phyloP scores from a whole-genome alignment of 371 early-diverging fungal species.

The Synchytrium microbalum region DNA sequence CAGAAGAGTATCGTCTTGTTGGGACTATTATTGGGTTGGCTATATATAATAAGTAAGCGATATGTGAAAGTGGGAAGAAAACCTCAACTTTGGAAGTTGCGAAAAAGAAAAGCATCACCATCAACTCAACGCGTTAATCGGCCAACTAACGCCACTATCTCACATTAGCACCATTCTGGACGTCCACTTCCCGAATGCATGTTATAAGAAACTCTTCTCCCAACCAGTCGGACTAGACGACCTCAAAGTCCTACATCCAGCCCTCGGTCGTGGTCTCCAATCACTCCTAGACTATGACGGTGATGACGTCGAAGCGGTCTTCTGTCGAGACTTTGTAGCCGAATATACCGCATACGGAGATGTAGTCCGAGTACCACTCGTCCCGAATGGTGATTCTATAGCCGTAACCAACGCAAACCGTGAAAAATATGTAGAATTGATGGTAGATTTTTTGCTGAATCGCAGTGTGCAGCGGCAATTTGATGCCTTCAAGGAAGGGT shows the following conservation, averaged over 20 bases:
- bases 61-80: too few species aligned
- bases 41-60: conserved; percentile 69
- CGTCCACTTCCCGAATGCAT: conserved; percentile 79
- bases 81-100: too few species aligned
- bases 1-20: conserved; percentile 77
- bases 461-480: conserved; percentile 70
- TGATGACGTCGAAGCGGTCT: conserved; percentile 47
- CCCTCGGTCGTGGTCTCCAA: conserved; percentile 56
- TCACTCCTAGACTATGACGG: conserved; percentile 47
- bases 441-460: conserved; percentile 71
- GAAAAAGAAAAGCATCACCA: background rate
- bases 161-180: conserved; percentile 65
- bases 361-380: conserved; percentile 54
- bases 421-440: conserved; percentile 71
- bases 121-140: background rate
- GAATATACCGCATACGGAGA: conserved; percentile 72
- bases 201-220: conserved; percentile 88
- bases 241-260: conserved; percentile 44
- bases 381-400: conserved; percentile 60
- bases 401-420: conserved; percentile 69
- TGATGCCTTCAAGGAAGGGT: conserved; percentile 81
- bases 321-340: conserved; percentile 61
- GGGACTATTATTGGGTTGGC: conserved; percentile 88
- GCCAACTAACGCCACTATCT: background rate
- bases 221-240: conserved; percentile 56